phyloP scores from a whole-genome alignment of 805 yeast species.

The Teunomyces stri region DNA sequence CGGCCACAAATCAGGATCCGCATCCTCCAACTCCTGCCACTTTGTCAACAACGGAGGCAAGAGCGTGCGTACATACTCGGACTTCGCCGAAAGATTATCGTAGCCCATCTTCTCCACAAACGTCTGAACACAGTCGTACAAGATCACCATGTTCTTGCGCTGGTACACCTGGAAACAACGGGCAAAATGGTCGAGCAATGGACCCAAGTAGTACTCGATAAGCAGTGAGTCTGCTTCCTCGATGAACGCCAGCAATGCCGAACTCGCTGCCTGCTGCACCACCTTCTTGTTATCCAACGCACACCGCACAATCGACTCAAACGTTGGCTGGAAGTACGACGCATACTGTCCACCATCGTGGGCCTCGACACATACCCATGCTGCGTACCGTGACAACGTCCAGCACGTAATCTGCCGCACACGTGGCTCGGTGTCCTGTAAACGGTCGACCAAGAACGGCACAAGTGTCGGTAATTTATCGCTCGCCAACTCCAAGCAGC shows the following conservation, averaged over 20 bases:
- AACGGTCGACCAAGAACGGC: conserved; percentile 79
- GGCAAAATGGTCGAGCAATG: conserved; percentile 66
- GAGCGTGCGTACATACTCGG: conserved; percentile 55
- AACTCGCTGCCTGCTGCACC: conserved; percentile 94
- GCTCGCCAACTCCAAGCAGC: conserved; percentile 70
- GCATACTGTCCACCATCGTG: conserved; percentile 59
- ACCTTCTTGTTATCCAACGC: conserved; percentile 81
- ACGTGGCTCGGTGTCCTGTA: conserved; percentile 73
- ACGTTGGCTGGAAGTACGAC: conserved; percentile 69
- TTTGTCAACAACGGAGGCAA: conserved; percentile 79
- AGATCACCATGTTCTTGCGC: conserved; percentile 72
- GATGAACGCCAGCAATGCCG: conserved; percentile 79
- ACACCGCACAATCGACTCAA: conserved; percentile 72
- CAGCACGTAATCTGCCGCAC: conserved; percentile 94
- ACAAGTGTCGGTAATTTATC: conserved; percentile 76
- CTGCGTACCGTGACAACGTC: conserved; percentile 84
- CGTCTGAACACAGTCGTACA: conserved; percentile 90
- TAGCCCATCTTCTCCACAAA: conserved; percentile 75
- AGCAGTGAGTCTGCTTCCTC: conserved; percentile 68
- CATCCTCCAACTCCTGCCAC: conserved; percentile 76
- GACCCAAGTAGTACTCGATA: conserved; percentile 61
- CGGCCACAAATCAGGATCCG: conserved; percentile 87
- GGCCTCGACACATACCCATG: conserved; percentile 78
- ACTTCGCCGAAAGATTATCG: conserved; percentile 51
- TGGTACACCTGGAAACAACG: conserved; percentile 76